Base-by-base conservation (phyloP, 306 rosid species). In the Vachellia pachyceras region DNA sequence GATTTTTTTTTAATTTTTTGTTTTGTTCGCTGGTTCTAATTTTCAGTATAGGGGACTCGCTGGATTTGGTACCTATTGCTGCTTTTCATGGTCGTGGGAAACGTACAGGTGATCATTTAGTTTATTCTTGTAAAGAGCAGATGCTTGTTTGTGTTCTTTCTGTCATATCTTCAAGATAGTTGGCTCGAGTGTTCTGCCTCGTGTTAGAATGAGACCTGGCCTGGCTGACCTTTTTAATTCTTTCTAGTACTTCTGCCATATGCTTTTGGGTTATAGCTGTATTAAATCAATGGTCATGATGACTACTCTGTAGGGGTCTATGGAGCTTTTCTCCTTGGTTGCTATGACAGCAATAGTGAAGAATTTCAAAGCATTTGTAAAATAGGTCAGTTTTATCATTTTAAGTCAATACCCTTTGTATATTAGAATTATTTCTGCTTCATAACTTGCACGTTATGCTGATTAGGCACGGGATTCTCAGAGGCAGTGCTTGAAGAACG, bases 71-170 rank as follows among this genome's bases (percentile, higher is more conserved):
- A 29, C 98, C 99, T 67, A 91, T 95, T 82, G 99, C 90, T 79
- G 99, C 98, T 77, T 95, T 95, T 75, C 93, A 92, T 9, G 99
- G 99, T 33, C 98, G 94, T 54, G 98, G 99, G 65, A 95, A 91
- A 79, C 98, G 98, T 72, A 88, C 97, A 91, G 99, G 98, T 95
- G 77, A 86, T 82, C 29, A 55, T 63, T 58, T 45, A 69, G 77
- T 33, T 17, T 50, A 54, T 37, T 79, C 80, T 69, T 40, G 3
- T 72, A 76, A 71, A 40, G 33, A 37, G 82, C 36, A 36, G 82
- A 54, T 77, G 75, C 73, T 25, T 80, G 18, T 25, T 18, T 41
- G 13, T 17, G 20, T 58, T 39, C 72, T 75, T 55, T 70, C 23
- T 10, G 6, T n/a, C 73, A 18, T 22, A 44, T 54, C 60, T 71